Evolutionary conservation across 2,329 filamentous ascomycete species (phyloP), one percentile per base, ranked within the genome.

Genomic region (Juglanconis juglandina): DNA sequence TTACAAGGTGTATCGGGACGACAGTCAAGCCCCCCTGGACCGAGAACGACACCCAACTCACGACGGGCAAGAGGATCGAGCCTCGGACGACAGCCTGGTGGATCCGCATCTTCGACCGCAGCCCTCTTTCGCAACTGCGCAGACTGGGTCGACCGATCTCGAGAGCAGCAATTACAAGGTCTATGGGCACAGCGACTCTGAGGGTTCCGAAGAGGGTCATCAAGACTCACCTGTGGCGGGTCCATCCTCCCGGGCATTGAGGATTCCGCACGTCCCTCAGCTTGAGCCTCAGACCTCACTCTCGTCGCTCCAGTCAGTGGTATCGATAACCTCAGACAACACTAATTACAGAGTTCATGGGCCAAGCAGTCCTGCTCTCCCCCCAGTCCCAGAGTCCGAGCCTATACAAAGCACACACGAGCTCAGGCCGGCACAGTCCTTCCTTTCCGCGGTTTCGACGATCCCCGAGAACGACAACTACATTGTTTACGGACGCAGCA

Each of bases 101-200:
- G 55, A 53, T 34, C 61, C 58, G 32, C 53, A 53, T 41, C 53
- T 64, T 37, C 60, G 64, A n/a, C 65, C 68, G 9, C 77, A 77
- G 56, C 60, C 71, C 10, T 79, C 77, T 0, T 78, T 77, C 58
- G 67, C 66, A 51, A 77, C 77, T 5, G 70, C 71, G 30, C 67
- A 70, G 46, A 76, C 74, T 10, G 73, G 70, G 49, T 80, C 81
- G 10, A 82, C 80, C 3, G 64, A 76, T 3, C 81, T 80, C 14
- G 80, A 83, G 46, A 76, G 73, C 14, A 77, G 79, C 49, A 85
- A 86, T 66, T 83, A 83, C 76, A 80, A 83, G 67, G 73, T 83
- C 24, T 79, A 83, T 65, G 77, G 73, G 42, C 77, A 77, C 59
- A 81, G 78, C 65, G 55, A 56, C 52, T 60, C 59, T 52, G 61